Evolutionary conservation across 2,329 filamentous ascomycete species (phyloP), one percentile per base, ranked within the genome.

Genomic region (Arthrocladium fulminans): DNA sequence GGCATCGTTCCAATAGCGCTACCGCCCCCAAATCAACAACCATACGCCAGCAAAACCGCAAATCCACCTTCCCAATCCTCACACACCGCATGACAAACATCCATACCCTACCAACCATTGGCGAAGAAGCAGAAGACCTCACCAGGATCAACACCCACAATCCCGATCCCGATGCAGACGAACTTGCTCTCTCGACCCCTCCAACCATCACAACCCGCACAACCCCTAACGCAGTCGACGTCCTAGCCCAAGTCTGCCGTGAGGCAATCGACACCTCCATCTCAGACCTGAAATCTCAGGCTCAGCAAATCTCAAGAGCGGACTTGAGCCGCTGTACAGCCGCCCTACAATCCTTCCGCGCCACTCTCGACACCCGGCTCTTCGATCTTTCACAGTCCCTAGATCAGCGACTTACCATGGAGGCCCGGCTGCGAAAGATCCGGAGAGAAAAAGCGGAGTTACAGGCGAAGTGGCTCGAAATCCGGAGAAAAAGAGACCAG

Each of bases 321-420:
- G 66, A 69, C 49, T 63, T 68, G 49, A 67, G 65, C 23, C 67
- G 68, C 48, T 70, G 73, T 50, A 63, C 67, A 51, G 72, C 71
- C 46, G 67, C 71, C 3, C 66, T 75, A 1, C 63, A 74, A 30
- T 65, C 67, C 3, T 77, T 73, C 57, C 67, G 68, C 12, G 61
- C 66, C 7, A 70, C 73, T 43, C 60, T 78, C 15, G 68, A 71
- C 15, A 69, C 71, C 23, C 68, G 71, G 19, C 60, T 78, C 2
- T 67, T 76, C 39, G 69, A 73, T 37, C 60, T 77, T 23, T 75
- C 73, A 50, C 72, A 74, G 53, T 68, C 73, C 19, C 67, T 76
- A 2, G 72, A 77, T 50, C 70, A 72, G 46, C 69, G 74, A 39
- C 71, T 68, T 49, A 61, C 66, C 2, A 65, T 75, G 20, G 66